These are phyloP conservation scores for Xerocomellus chrysenteron DNA, from an alignment of 768 basidiomycete genomes.

Conservation along the genomic window DNA sequence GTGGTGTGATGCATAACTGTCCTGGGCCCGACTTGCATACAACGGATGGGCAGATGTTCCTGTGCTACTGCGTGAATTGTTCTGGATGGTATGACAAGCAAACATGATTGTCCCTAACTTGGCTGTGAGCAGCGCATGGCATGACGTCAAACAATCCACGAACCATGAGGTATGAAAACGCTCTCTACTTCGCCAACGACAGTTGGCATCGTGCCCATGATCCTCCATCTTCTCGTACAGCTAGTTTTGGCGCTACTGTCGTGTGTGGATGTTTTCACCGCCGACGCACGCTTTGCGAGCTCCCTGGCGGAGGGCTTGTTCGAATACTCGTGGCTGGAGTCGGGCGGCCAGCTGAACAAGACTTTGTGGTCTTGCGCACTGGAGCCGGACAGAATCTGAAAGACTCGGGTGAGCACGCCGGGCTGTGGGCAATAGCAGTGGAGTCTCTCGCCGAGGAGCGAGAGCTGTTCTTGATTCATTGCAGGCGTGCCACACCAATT, in stretches of 20 bases:
- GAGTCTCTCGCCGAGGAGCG: conserved; percentile 59
- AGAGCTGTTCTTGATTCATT: conserved; percentile 56
- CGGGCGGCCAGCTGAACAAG: conserved; percentile 77
- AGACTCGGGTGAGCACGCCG: conserved; percentile 58
- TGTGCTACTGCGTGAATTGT: conserved; percentile 19
- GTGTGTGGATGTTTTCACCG: conserved; percentile 53
- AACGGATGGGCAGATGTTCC: conserved; percentile 23
- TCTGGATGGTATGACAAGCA: conserved; percentile 39
- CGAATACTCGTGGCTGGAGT: conserved; percentile 42
- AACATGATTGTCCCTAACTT: conserved; percentile 38
- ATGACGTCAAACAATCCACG: conserved; percentile 39
- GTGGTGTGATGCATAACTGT: conserved; percentile 25
- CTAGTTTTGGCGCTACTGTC: conserved; percentile 78
- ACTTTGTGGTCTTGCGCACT: conserved; percentile 49
- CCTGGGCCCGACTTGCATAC: conserved; percentile 27
- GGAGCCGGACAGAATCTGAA: conserved; percentile 71
- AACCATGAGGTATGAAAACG: conserved; percentile 89
- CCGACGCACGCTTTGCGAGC: conserved; percentile 60
- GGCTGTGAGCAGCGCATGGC: conserved; percentile 28
- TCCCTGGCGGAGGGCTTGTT: conserved; percentile 43
- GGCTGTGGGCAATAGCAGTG: conserved; percentile 52
- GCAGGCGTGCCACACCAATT: conserved; percentile 86
- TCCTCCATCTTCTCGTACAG: conserved; percentile 82
- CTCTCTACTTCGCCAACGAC: conserved; percentile 72
- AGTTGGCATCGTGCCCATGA: conserved; percentile 61